Percentiles rank a stretch among this genome's conserved stretches.
Evolutionary conservation across 768 basidiomycete species (phyloP).

Genomic region (Trametes cinnabarina): DNA sequence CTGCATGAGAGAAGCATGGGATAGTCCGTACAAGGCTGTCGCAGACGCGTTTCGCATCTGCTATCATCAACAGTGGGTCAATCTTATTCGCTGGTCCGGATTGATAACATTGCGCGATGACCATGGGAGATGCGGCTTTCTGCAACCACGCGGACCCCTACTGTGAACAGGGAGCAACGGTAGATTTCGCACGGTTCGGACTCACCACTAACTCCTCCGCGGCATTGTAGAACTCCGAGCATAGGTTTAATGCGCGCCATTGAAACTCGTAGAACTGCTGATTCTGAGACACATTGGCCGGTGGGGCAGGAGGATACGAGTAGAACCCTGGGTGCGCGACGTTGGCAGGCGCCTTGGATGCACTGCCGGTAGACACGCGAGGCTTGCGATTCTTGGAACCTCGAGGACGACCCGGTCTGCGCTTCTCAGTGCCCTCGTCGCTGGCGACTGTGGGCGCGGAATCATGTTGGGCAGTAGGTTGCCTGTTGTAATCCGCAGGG

Average conservation of each 20-base stretch:
- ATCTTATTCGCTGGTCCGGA: slow-evolving; percentile 67
- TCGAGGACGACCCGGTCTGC: slow-evolving; percentile 74
- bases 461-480: slow-evolving; percentile 28
- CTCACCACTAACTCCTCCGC: slow-evolving; percentile 82
- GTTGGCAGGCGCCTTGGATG: slow-evolving; percentile 31
- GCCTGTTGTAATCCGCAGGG: slow-evolving; percentile 21
- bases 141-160: slow-evolving; percentile 19
- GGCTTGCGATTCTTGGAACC: slow-evolving; percentile 74
- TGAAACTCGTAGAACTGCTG: slow-evolving; percentile 85
- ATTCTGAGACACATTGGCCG: slow-evolving; percentile 55
- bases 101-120: slow-evolving; percentile 79
- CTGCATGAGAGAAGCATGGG: not conserved
- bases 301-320: slow-evolving; percentile 43
- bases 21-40: slow-evolving; percentile 62
- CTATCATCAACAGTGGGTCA: slow-evolving; percentile 71
- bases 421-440: slow-evolving; percentile 50
- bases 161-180: slow-evolving; percentile 9
- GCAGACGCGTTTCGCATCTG: slow-evolving; percentile 74
- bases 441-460: slow-evolving; percentile 25
- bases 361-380: slow-evolving; percentile 32
- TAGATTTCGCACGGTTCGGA: slow-evolving; percentile 19
- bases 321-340: slow-evolving; percentile 39
- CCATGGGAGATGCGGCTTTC: slow-evolving; percentile 62
- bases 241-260: slow-evolving; percentile 79
- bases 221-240: slow-evolving; percentile 82